Base-by-base conservation (phyloP, 2,329 filamentous ascomycete species). In the Cytospora schulzeri region DNA sequence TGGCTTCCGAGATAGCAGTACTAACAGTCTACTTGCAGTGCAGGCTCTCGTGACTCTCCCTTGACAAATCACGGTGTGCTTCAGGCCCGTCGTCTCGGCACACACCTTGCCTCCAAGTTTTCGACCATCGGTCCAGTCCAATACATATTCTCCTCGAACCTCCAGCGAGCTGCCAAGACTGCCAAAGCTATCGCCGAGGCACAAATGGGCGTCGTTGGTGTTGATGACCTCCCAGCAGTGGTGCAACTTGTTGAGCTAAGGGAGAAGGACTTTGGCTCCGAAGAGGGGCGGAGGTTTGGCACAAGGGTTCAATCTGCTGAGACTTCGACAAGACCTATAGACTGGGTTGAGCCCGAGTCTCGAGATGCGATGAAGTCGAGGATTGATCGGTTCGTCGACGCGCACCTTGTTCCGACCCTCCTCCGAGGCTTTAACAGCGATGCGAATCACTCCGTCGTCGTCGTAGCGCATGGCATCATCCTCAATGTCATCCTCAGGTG, bases 381-480 rank as follows among this genome's bases (percentile, higher is more conserved):
- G 38, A 84, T 86, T 2, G 83, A 89, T 61, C 73, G 70, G 0
- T 97, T 97, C 69, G 75, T 97, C 26, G 80, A 88, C 63, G 74
- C 80, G 11, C 80, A 90, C 71, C 76, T 97, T 0, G 69, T 85
- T 6, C 57, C 60, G 15, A 56, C 64, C 14, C 51, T 58, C 50
- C 26, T 65, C 29, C 53, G 45, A 15, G 65, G 57, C 28, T 60
- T 53, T n/a, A 57, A 70, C 38, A 63, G 48, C 5, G 61, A 69
- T 22, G 66, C 67, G 12, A 74, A 80, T 14, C 71, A 74, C 8
- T 77, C 80, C 2, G 78, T 92, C 15, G 88, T 87, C 1, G 77
- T 96, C 17, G 90, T 96, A 4, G 90, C 93, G 2, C 93, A 97
- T 71, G 93, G 93, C 19, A 88, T 96, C 66, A 87, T 96, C 50